phyloP scores from a whole-genome alignment of 2,329 filamentous ascomycete species.

The Neodidymelliopsis sp. region DNA sequence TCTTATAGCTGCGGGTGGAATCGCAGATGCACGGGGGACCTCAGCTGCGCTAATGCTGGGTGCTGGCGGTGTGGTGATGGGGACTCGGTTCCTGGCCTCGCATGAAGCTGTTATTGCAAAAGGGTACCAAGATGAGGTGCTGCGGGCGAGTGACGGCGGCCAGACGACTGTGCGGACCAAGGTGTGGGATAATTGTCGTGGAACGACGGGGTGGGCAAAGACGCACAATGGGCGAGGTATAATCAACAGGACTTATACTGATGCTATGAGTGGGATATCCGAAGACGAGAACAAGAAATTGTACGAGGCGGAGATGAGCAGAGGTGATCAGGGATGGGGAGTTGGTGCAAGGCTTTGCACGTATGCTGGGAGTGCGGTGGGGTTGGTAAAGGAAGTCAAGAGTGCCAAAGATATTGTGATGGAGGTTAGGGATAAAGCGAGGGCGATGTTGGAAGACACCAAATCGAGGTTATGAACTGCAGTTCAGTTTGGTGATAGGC shows the following conservation, averaged over 20 bases:
- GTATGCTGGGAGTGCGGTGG: conserved; percentile 69
- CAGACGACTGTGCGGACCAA: conserved; percentile 59
- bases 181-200: conserved; percentile 62
- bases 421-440: conserved; percentile 54
- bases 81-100: conserved; percentile 69
- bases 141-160: conserved; percentile 59
- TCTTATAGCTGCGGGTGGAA: conserved; percentile 65
- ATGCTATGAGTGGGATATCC: conserved; percentile 50
- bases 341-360: conserved; percentile 62
- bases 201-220: conserved; percentile 65
- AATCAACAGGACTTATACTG: conserved; percentile 61
- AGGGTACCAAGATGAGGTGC: conserved; percentile 58
- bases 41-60: conserved; percentile 65
- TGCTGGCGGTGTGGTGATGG: conserved; percentile 64
- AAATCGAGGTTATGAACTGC: neutral
- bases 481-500: neutral
- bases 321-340: conserved; percentile 62
- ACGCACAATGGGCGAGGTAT: conserved; percentile 66
- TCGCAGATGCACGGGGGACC: conserved; percentile 65
- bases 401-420: conserved; percentile 61
- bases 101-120: conserved; percentile 56
- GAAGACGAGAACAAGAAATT: conserved; percentile 55
- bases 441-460: conserved; percentile 33
- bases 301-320: conserved; percentile 58
- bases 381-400: conserved; percentile 61